These are phyloP conservation scores for Helianthus annuus DNA, from an alignment of 129 eudicot species.

Conservation along the genomic window HanXRQr2.0-SUNRISE NC_035449.2:2726597-2727096, in stretches of 20 bases:
- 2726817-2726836: too few species aligned
- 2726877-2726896: too few species aligned
- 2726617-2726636: conserved; percentile 25
- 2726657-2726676: conserved; percentile 31
- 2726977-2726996: conserved; percentile 59
- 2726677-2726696: conserved; percentile 30
- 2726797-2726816: too few species aligned
- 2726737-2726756: too few species aligned
- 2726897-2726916: too few species aligned
- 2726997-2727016: conserved; percentile 58
- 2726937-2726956: too few species aligned
- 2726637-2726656: conserved; percentile 39
- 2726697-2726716: not conserved
- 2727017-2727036: conserved; percentile 64
- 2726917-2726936: too few species aligned
- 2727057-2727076: conserved; percentile 45
- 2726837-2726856: too few species aligned
- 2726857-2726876: too few species aligned
- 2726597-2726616: conserved; percentile 29
- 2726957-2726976: conserved; percentile 7
- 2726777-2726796: too few species aligned
- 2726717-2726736: not conserved
- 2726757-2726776: too few species aligned
- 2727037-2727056: conserved; percentile 68
- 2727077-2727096: conserved; percentile 10